Percentiles rank a stretch among this genome's conserved stretches.
Conservation (phyloP, 192 early-diverging fungal species). For the Coemansia sp. region DNA sequence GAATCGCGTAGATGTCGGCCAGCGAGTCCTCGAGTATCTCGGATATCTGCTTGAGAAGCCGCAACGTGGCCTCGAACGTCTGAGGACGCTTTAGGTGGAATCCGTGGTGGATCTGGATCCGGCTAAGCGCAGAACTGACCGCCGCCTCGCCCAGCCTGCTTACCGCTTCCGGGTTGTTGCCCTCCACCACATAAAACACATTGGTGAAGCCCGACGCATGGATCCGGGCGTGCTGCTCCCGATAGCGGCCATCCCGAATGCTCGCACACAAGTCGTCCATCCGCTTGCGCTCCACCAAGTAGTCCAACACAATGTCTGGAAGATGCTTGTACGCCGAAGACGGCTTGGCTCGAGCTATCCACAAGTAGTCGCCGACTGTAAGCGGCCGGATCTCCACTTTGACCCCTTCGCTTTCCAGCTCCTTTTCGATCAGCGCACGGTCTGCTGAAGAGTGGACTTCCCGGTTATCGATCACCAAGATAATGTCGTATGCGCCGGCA, state of each 20-base stretch:
- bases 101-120: slow-evolving; percentile 72
- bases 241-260: slow-evolving; percentile 91
- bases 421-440: slow-evolving; percentile 68
- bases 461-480: slow-evolving; percentile 77
- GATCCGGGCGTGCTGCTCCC: slow-evolving; percentile 90
- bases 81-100: slow-evolving; percentile 81
- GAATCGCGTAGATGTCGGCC: slow-evolving; percentile 57
- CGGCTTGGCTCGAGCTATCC: slow-evolving; percentile 66
- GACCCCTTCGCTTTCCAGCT: slow-evolving; percentile 61
- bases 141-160: slow-evolving; percentile 60
- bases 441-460: slow-evolving; percentile 71
- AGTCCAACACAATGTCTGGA: slow-evolving; percentile 76
- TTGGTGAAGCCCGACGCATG: slow-evolving; percentile 65
- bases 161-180: slow-evolving; percentile 63
- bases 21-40: slow-evolving; percentile 55
- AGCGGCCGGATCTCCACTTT: slow-evolving; percentile 59
- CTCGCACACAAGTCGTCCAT: slow-evolving; percentile 87
- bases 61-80: slow-evolving; percentile 76
- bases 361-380: slow-evolving; percentile 84
- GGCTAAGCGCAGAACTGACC: slow-evolving; percentile 70
- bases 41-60: slow-evolving; percentile 70
- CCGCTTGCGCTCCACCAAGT: slow-evolving; percentile 90
- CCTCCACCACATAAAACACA: slow-evolving; percentile 88
- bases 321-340: slow-evolving; percentile 21
- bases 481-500: slow-evolving; percentile 48